These are phyloP conservation scores for Incumbomyces delicatus DNA, from an alignment of 2,329 filamentous ascomycete species.

Conservation along the genomic window DNA sequence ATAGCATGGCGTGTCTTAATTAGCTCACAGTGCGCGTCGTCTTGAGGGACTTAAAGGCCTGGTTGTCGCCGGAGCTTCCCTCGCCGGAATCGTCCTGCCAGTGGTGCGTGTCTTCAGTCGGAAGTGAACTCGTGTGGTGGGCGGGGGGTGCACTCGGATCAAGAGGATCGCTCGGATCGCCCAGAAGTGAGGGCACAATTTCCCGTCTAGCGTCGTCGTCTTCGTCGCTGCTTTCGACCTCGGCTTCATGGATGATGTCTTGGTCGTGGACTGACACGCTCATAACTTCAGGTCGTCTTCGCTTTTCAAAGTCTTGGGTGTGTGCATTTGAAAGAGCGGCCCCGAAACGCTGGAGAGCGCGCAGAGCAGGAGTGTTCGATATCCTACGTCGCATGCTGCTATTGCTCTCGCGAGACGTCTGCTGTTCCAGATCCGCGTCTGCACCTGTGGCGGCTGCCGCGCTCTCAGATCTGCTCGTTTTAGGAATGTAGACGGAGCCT, in stretches of 20 bases:
- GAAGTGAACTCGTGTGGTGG: background rate
- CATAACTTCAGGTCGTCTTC: constrained; percentile 43
- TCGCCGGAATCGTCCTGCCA: background rate
- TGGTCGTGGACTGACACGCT: constrained; percentile 25
- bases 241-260: constrained; percentile 17
- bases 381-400: constrained; percentile 17
- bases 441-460: constrained; percentile 12
- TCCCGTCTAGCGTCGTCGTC: constrained; percentile 30
- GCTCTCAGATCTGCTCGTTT: background rate
- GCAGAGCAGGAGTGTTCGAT: constrained; percentile 21
- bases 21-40: no score
- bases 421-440: constrained; percentile 17
- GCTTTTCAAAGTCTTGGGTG: constrained; percentile 84
- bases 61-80: constrained; percentile 1
- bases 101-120: background rate
- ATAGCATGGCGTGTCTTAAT: no score
- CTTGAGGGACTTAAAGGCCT: background rate
- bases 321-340: constrained; percentile 75
- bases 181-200: background rate
- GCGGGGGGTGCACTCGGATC: background rate
- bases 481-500: background rate
- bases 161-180: no score
- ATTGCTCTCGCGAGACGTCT: constrained; percentile 3
- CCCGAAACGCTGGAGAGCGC: constrained; percentile 41
- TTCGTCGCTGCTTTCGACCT: constrained; percentile 27